Evolutionary conservation across 169 alveolate genomes (phyloP).

Genomic region (Plasmodium billcollinsi): DNA sequence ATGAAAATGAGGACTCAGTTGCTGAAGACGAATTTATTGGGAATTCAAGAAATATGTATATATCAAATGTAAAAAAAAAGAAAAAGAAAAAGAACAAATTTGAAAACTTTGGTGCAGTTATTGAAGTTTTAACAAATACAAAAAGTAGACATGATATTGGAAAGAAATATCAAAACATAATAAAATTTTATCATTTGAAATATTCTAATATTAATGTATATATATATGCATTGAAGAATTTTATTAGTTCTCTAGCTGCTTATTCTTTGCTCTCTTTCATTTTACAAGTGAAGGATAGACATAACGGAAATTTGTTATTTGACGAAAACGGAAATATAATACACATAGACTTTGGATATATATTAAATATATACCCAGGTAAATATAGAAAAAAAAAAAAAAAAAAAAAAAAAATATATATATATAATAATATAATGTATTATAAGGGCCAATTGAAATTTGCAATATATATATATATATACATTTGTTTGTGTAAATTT

Average conservation of each 20-base stretch:
- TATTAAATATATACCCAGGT: conserved; percentile 97
- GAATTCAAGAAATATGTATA: not conserved
- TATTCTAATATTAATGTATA: conserved; percentile 52
- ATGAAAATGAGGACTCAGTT: not conserved
- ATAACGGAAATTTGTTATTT: conserved; percentile 96
- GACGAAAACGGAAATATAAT: conserved; percentile 95
- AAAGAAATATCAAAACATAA: conserved; percentile 46
- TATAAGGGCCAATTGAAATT: too few relatives aligned
- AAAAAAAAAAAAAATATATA: not conserved
- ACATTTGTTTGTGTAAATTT: too few relatives aligned
- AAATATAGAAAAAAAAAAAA: conserved; percentile 42
- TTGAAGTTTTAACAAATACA: conserved; percentile 75
- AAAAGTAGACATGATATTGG: conserved; percentile 77
- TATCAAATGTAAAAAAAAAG: not conserved
- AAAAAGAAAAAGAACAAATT: conserved; percentile 60
- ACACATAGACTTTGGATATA: conserved; percentile 97
- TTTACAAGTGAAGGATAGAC: conserved; percentile 94
- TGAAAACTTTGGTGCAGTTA: conserved; percentile 76
- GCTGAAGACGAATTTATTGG: conserved; percentile 21
- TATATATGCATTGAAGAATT: conserved; percentile 87
- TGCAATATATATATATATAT: not conserved
- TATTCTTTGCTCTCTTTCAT: conserved; percentile 95
- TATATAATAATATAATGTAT: not conserved
- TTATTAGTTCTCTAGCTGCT: conserved; percentile 96
- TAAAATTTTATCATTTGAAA: conserved; percentile 52